Evolutionary conservation across 805 yeast genomes (phyloP).

Genomic region (Metschnikowia rubicola): DNA sequence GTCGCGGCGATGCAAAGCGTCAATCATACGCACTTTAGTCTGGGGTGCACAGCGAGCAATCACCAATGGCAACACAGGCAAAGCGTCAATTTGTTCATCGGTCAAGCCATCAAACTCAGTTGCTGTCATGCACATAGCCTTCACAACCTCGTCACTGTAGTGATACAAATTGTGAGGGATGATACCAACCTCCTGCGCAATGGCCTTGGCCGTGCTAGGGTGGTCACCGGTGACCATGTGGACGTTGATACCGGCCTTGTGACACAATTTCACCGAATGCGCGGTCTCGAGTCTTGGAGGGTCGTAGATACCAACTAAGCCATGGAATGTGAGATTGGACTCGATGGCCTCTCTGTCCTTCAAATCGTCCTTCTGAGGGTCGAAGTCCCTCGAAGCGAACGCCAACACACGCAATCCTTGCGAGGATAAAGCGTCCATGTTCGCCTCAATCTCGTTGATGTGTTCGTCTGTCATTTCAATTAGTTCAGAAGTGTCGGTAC

Average conservation of each 20-base stretch:
- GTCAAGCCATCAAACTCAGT: slow-evolving; percentile 60
- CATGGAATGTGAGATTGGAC: slow-evolving; percentile 18
- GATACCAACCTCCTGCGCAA: slow-evolving; percentile 23
- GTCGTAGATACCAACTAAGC: slow-evolving; percentile 22
- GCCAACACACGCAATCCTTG: slow-evolving; percentile 23
- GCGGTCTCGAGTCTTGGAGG: slow-evolving; percentile 22
- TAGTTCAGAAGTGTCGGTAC: slow-evolving; percentile 15
- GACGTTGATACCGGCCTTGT: slow-evolving; percentile 20
- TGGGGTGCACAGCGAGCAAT: slow-evolving; percentile 83
- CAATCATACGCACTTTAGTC: slow-evolving; percentile 78
- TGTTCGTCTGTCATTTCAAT: slow-evolving; percentile 17
- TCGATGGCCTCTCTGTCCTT: slow-evolving; percentile 18
- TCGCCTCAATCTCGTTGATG: slow-evolving; percentile 13
- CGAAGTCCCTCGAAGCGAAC: slow-evolving; percentile 17
- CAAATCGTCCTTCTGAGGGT: slow-evolving; percentile 10
- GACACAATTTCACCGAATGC: slow-evolving; percentile 18
- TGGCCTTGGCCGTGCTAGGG: slow-evolving; percentile 21
- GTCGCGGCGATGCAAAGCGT: slow-evolving; percentile 51
- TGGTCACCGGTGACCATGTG: slow-evolving; percentile 23
- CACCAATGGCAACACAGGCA: slow-evolving; percentile 68
- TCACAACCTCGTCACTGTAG: slow-evolving; percentile 53
- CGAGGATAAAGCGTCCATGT: slow-evolving; percentile 20
- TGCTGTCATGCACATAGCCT: slow-evolving; percentile 75
- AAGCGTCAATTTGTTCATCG: slow-evolving; percentile 57
- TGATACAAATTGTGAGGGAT: slow-evolving; percentile 46